phyloP scores from a whole-genome alignment of 257 asterid species.

The Salvia hispanica region DNA sequence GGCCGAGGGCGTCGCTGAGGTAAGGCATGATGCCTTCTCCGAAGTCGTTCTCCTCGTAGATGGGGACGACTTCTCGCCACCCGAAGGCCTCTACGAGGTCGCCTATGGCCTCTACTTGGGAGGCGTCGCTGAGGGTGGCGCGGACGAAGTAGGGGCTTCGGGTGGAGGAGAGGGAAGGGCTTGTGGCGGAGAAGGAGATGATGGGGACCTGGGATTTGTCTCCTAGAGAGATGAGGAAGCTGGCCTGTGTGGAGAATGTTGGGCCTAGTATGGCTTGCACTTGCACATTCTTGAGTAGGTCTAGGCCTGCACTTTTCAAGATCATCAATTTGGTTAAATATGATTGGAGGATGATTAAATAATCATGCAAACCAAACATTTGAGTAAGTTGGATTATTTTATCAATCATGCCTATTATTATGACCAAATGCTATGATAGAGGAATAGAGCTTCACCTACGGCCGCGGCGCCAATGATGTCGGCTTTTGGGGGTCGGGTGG shows the following conservation, averaged over 20 bases:
- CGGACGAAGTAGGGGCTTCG: conserved; percentile 43
- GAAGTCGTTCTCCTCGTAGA: conserved; percentile 41
- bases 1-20: conserved; percentile 39
- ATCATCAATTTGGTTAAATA: no score
- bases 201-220: conserved; percentile 44
- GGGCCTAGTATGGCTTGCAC: conserved; percentile 58
- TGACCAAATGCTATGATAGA: no score
- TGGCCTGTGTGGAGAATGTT: conserved; percentile 40
- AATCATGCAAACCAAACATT: no score
- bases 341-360: no score
- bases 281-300: conserved; percentile 42
- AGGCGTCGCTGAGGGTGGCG: conserved; percentile 38
- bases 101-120: conserved; percentile 39
- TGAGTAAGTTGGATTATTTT: no score
- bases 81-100: conserved; percentile 39
- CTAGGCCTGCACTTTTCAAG: conserved; percentile 35
- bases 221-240: conserved; percentile 47
- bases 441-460: no score
- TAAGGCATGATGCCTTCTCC: conserved; percentile 50
- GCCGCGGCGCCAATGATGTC: conserved; percentile 52
- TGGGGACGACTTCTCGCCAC: conserved; percentile 42
- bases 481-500: no score
- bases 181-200: conserved; percentile 51
- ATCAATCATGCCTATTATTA: no score
- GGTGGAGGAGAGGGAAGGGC: conserved; percentile 47